phyloP scores from a whole-genome alignment of 1,284 basidiomycete species.

The Leucoagaricus sp. region DNA sequence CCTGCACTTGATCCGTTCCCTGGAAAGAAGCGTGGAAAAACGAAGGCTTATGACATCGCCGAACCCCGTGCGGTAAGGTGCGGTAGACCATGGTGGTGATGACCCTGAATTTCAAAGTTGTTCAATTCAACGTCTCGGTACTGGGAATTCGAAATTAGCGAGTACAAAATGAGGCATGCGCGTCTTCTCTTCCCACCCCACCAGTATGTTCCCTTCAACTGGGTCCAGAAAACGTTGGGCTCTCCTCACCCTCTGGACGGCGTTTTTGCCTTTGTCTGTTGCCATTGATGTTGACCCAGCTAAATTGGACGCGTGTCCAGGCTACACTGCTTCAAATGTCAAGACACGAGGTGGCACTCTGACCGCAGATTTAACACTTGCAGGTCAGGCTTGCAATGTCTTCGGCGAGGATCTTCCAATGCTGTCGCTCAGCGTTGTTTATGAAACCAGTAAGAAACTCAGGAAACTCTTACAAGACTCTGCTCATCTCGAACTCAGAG shows the following conservation, averaged over 20 bases:
- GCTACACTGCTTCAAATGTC: constrained; percentile 24
- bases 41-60: no score
- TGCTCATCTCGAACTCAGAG: constrained; percentile 31
- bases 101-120: no score
- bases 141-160: neutral
- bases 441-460: constrained; percentile 24
- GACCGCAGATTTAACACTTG: constrained; percentile 22
- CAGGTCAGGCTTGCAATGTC: constrained; percentile 22
- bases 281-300: constrained; percentile 23
- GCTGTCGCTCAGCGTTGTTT: constrained; percentile 23
- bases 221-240: neutral
- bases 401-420: constrained; percentile 26
- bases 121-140: no score
- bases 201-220: neutral
- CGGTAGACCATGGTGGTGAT: no score
- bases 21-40: no score
- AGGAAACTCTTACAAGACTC: neutral
- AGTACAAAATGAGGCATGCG: neutral
- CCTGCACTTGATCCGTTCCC: no score
- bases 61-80: no score
- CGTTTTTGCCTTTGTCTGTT: neutral
- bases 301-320: constrained; percentile 27
- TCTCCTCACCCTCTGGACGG: neutral
- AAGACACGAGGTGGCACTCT: constrained; percentile 18
- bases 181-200: neutral